Base-by-base conservation (phyloP, 1,284 basidiomycete genomes). In the Tilletiaria anomala region DNA sequence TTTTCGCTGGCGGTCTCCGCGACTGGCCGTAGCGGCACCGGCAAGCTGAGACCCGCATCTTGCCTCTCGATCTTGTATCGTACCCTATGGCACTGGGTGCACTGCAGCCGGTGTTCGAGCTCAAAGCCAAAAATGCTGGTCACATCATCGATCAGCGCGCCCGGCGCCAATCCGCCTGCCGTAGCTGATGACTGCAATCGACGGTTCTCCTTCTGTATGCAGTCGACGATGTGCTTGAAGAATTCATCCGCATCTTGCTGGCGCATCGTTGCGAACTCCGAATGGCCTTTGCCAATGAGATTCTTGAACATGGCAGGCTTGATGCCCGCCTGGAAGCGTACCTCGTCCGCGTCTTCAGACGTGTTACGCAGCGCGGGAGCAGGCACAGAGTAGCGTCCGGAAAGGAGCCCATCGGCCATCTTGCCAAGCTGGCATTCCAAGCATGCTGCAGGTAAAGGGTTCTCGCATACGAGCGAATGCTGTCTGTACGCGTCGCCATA, bases 201-300 rank as follows among this genome's bases (percentile, higher is more conserved):
- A 24, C 39, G 37, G 38, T 47, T 51, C 42, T 60, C 53, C 39
- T 60, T 79, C 77, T 35, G 76, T 70, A 56, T 82, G 74, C 50
- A 78, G 70, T 76, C 77, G 39, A 96, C 59, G 6, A 96, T 70
- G 68, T 91, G 78, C 41, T 78, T 75, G 46, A 97, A 74, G 70
- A 97, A 97, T 69, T 97, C 91, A 61, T 94, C 88, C 1, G 89
- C 79, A 61, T 99, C 91, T 67, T 97, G 91, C 69, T 97, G 89
- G 34, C 78, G 76, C 89, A 96, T 96, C 15, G 88, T 96, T 22
- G 83, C 75, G 61, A 97, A 97, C 70, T 96, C 91, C 39, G 78
- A 77, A 61, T 97, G 91, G 0, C 86, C 87, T 56, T 82, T 83
- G 3, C 91, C 91, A 26, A 96, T 76, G 12, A 96, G 75, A 1